These are phyloP conservation scores for Wickerhamiella vanderwaltii DNA, from an alignment of 805 yeast species.

Conservation along the genomic window DNA sequence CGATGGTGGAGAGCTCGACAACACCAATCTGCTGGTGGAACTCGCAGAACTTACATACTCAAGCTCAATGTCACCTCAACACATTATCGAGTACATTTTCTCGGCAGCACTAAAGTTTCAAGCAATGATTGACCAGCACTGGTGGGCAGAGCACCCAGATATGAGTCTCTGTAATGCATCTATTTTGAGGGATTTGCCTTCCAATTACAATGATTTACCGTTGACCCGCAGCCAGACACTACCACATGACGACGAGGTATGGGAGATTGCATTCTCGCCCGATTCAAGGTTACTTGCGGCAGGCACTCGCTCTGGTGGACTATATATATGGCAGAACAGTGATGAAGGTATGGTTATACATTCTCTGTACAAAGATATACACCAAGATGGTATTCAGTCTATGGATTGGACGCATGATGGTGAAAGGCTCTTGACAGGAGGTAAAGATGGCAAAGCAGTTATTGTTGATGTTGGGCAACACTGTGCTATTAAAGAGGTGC, in stretches of 20 bases:
- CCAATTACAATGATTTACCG: neutral
- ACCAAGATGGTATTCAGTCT: conserved; percentile 33
- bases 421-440: conserved; percentile 50
- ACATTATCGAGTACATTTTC: neutral
- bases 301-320: conserved; percentile 24
- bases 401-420: conserved; percentile 72
- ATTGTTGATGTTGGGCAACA: conserved; percentile 29
- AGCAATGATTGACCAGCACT: neutral
- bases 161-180: neutral
- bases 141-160: neutral
- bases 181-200: neutral
- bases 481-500: neutral
- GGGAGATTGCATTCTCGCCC: conserved; percentile 72
- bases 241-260: conserved; percentile 47
- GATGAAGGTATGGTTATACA: conserved; percentile 7
- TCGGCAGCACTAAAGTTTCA: neutral
- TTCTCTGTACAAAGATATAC: conserved; percentile 19
- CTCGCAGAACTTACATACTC: neutral
- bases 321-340: conserved; percentile 2
- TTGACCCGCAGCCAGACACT: conserved; percentile 10
- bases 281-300: conserved; percentile 67
- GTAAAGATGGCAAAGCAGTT: conserved; percentile 56
- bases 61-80: neutral
- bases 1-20: neutral
- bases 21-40: neutral